These are phyloP conservation scores for Hylodesmum podocarpum DNA, from an alignment of 306 rosid genomes.

Conservation along the genomic window DNA sequence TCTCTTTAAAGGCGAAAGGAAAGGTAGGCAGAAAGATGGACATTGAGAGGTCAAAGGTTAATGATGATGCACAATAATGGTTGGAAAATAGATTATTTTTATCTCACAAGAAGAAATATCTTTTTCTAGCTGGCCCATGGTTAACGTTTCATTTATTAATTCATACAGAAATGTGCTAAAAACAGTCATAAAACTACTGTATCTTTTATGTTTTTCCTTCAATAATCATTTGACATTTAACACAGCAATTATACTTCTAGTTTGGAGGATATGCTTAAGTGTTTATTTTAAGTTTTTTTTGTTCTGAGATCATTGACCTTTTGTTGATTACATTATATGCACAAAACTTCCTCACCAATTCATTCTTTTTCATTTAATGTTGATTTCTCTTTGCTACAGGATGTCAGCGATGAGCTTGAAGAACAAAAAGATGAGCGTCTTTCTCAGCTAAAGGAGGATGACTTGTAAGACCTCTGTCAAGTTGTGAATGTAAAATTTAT, in stretches of 20 bases:
- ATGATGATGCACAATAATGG: no score
- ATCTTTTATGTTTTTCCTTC: background rate
- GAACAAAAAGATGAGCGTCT: slow-evolving; percentile 90
- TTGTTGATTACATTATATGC: background rate
- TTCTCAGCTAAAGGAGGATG: slow-evolving; percentile 87
- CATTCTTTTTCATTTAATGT: no score
- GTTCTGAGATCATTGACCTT: background rate
- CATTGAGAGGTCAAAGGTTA: no score
- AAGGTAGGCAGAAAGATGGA: no score
- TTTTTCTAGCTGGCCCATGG: background rate
- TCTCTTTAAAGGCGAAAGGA: no score
- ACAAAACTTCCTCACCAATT: background rate
- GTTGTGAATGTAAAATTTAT: background rate
- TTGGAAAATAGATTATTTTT: background rate
- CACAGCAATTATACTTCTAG: slow-evolving; percentile 2
- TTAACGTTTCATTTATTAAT: background rate
- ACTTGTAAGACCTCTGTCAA: slow-evolving; percentile 65
- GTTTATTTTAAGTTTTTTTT: background rate
- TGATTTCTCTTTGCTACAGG: no score
- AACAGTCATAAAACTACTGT: background rate
- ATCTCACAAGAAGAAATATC: background rate
- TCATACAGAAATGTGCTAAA: background rate
- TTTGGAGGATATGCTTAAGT: background rate
- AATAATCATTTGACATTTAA: background rate
- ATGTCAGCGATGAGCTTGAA: slow-evolving; percentile 81